Evolutionary conservation across 1,284 basidiomycete genomes (phyloP).

Genomic region (Leccinum griseonigrum): DNA sequence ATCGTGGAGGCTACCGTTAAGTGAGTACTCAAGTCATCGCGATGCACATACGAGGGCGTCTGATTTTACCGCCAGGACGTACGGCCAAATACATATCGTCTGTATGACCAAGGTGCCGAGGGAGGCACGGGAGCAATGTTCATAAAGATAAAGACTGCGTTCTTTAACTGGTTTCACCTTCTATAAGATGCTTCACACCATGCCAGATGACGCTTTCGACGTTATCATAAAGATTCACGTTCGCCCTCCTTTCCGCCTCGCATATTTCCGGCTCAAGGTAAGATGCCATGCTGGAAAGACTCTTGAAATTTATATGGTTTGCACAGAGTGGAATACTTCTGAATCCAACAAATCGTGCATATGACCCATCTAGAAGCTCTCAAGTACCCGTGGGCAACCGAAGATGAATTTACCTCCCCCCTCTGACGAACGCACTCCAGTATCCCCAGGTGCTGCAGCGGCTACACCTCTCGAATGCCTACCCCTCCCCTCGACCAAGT

Average conservation of each 20-base stretch:
- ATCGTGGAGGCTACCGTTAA: slow-evolving; percentile 75
- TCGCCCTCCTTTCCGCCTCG: too few species aligned
- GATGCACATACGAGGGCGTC: background rate
- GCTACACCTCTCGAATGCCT: background rate
- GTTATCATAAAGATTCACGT: slow-evolving; percentile 25
- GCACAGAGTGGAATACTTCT: too few species aligned
- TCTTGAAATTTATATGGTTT: too few species aligned
- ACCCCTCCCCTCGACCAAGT: too few species aligned
- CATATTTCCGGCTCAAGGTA: too few species aligned
- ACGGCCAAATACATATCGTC: slow-evolving; percentile 81
- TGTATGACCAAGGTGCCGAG: slow-evolving; percentile 38
- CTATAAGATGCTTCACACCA: slow-evolving; percentile 88
- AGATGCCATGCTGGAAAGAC: too few species aligned
- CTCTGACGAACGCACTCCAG: background rate
- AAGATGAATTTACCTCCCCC: background rate
- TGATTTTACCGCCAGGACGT: slow-evolving; percentile 46
- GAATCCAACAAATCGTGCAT: background rate
- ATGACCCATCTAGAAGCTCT: background rate
- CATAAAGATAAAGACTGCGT: slow-evolving; percentile 1
- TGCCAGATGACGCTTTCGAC: slow-evolving; percentile 63
- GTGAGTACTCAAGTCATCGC: slow-evolving; percentile 40
- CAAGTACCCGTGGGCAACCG: background rate
- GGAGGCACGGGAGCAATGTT: background rate
- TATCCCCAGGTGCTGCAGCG: background rate
- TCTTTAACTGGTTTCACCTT: slow-evolving; percentile 76